Conservation (phyloP, 495 filamentous ascomycete genomes). For the Annulohypoxylon stygium region DNA sequence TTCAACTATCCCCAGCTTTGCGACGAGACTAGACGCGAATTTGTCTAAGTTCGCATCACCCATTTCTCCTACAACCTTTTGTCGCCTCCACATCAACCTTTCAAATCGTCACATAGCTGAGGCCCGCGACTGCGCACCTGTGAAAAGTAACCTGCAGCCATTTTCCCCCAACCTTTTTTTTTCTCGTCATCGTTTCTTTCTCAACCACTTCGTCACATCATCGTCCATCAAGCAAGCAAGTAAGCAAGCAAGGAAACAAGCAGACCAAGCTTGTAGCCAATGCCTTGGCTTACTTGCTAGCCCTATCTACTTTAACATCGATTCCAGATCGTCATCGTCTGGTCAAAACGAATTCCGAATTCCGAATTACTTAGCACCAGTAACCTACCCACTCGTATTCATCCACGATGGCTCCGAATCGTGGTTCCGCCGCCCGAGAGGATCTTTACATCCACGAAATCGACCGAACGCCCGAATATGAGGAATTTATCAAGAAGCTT, state of each 20-base stretch:
- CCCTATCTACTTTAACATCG: background rate
- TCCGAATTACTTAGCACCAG: conserved; percentile 5
- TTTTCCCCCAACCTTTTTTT: background rate
- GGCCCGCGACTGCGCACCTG: conserved; percentile 1
- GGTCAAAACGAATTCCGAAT: background rate
- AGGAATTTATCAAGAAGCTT: conserved; percentile 76
- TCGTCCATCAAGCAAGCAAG: conserved; percentile 13
- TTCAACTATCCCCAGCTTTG: conserved; percentile 4
- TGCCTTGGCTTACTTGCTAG: conserved; percentile 21
- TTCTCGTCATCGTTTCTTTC: background rate
- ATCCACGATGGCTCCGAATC: conserved; percentile 46
- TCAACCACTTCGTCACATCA: background rate
- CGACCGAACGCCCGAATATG: conserved; percentile 72
- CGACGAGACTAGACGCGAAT: conserved; percentile 11
- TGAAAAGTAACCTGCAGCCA: background rate
- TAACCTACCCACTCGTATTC: background rate
- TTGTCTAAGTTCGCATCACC: conserved; percentile 21
- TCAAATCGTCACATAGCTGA: background rate
- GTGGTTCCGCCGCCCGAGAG: conserved; percentile 43
- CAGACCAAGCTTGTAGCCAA: conserved; percentile 14
- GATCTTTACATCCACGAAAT: conserved; percentile 52
- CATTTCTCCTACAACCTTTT: background rate
- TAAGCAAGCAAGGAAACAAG: conserved; percentile 16
- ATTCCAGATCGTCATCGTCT: background rate
- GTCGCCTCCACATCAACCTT: conserved; percentile 14